Percentiles rank a stretch among this genome's conserved stretches.
Evolutionary conservation across 2,329 filamentous ascomycete species (phyloP).

Genomic region (Capronia americana): DNA sequence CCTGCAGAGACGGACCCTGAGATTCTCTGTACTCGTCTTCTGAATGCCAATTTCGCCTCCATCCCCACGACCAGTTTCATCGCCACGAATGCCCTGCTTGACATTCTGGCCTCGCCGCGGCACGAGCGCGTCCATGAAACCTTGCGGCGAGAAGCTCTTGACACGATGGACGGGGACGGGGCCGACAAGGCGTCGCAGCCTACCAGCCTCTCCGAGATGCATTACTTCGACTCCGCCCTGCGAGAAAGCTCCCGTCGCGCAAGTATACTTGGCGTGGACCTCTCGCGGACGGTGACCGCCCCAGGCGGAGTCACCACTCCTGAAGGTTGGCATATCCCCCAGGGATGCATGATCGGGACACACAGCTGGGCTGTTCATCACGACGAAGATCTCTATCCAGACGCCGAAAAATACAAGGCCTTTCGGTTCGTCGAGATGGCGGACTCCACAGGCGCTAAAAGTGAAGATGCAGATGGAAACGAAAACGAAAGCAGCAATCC

Average conservation of each 20-base stretch:
- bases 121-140: conserved; percentile 45
- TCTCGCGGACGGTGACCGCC: conserved; percentile 39
- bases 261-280: conserved; percentile 47
- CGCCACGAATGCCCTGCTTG: conserved; percentile 42
- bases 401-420: conserved; percentile 55
- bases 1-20: conserved; percentile 53
- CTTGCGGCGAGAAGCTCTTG: conserved; percentile 38
- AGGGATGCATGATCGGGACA: conserved; percentile 54
- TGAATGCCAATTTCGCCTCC: conserved; percentile 54
- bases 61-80: conserved; percentile 44
- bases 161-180: conserved; percentile 18
- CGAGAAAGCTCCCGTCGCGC: conserved; percentile 53
- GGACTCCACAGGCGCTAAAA: too few relatives aligned
- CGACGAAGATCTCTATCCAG: conserved; percentile 53
- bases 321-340: conserved; percentile 55
- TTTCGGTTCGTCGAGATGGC: conserved; percentile 54
- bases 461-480: neutral
- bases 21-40: conserved; percentile 58
- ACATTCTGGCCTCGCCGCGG: conserved; percentile 39
- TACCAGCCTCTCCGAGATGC: conserved; percentile 46
- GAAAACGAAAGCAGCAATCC: conserved; percentile 38
- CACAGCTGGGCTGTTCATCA: conserved; percentile 56
- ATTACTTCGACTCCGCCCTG: conserved; percentile 50
- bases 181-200: conserved; percentile 44
- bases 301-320: conserved; percentile 40